Percentiles rank a stretch among this genome's conserved stretches.
These are phyloP conservation scores for Claviceps maximensis DNA, from an alignment of 2,329 filamentous ascomycete genomes.

Conservation along the genomic window DNA sequence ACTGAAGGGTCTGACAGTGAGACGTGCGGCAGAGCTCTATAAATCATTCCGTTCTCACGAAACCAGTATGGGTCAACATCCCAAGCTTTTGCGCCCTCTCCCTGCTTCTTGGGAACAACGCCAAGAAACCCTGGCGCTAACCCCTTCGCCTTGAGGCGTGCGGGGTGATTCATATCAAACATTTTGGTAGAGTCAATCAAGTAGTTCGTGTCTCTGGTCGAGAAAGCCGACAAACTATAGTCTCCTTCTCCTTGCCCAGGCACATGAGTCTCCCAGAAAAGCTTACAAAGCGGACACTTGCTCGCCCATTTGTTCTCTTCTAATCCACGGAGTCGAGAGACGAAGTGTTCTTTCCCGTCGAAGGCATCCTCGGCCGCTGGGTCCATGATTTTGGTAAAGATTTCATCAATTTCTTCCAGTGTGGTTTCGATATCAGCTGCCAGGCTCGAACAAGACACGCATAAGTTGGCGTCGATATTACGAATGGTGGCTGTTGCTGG, in stretches of 20 bases:
- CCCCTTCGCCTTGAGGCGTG: conserved; percentile 16
- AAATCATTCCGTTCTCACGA: conserved; percentile 20
- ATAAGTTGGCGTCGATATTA: conserved; percentile 18
- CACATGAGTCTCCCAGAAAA: conserved; percentile 21
- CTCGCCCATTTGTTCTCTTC: conserved; percentile 20
- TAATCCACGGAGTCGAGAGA: conserved; percentile 15
- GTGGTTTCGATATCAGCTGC: conserved; percentile 21
- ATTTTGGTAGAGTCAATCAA: conserved; percentile 19
- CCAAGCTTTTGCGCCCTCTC: conserved; percentile 16
- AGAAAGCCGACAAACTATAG: conserved; percentile 20
- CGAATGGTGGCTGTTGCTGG: conserved; percentile 11
- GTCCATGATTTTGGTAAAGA: conserved; percentile 16
- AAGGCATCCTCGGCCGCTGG: conserved; percentile 18
- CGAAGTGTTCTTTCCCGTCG: conserved; percentile 18
- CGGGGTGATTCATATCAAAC: conserved; percentile 19
- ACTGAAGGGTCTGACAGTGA: conserved; percentile 9
- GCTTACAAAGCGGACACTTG: conserved; percentile 22
- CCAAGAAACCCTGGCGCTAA: conserved; percentile 18
- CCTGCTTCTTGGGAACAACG: conserved; percentile 20
- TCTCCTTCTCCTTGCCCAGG: conserved; percentile 18
- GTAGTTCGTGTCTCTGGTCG: conserved; percentile 21
- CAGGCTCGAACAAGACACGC: conserved; percentile 18
- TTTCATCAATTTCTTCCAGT: conserved; percentile 18
- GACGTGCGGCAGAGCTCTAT: conserved; percentile 16
- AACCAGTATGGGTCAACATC: conserved; percentile 21